Base-by-base conservation (phyloP, 257 asterid genomes). In the Thymus quinquecostatus region DNA sequence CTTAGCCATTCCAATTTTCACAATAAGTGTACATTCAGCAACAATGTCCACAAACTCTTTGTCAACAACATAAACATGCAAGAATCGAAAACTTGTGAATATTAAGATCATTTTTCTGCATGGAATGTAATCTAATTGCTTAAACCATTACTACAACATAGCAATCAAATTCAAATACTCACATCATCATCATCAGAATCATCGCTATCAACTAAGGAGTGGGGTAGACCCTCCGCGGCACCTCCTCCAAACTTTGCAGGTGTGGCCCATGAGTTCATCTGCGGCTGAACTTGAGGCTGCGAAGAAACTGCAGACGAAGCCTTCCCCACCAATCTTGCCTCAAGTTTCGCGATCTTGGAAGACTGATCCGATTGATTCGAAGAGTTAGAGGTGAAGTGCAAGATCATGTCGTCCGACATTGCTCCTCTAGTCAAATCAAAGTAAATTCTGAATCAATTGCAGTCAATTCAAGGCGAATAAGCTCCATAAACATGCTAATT, bases 341-440 rank as follows among this genome's bases (percentile, higher is more conserved):
- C 99, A 27, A 95, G 92, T 79, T 89, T 88, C 0, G 99, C 98
- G n/a, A 92, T 82, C 80, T 86, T 95, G 2, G 86, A 76, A 45
- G 94, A 86, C 60, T 95, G 97, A 76, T 92, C 96, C 8, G 98
- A 89, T 69, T 87, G 98, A 72, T 92, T 88, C 13, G 99, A 95
- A 40, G 98, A 95, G 81, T 89, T 95, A 73, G 99, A 93, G 6
- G 96, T 71, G 66, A 95, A 87, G 71, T 89, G 92, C 21, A 87
- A 51, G 50, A 92, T 70, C 87, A 92, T 29, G 74, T 92, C 97
- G 30, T 95, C 98, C 56, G 90, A 83, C 97, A 95, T 95, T 80
- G 72, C 80, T 73, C 1, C 43, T 47, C 65, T 41, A 57, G 66
- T 38, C 57, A 70, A 32, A 73, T 48, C 62, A 44, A 60, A 57